phyloP scores from a whole-genome alignment of 2,329 filamentous ascomycete species.

The Byssothecium circinans region DNA sequence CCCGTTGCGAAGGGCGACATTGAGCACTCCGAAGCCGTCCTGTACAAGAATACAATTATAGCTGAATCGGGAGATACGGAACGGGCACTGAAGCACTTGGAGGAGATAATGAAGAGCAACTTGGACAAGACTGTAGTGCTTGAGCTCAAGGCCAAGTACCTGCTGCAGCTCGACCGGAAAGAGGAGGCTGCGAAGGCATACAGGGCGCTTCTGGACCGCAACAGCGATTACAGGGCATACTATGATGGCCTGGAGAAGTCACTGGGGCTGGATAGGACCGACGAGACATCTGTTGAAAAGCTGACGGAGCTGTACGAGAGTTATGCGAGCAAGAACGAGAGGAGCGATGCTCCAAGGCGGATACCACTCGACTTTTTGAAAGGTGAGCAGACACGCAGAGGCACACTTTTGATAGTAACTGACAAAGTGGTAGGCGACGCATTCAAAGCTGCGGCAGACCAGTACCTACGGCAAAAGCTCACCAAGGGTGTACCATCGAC shows the following conservation, averaged over 20 bases:
- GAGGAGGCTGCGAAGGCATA: constrained; percentile 83
- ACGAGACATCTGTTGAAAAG: constrained; percentile 67
- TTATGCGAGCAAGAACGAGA: constrained; percentile 77
- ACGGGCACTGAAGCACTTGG: constrained; percentile 82
- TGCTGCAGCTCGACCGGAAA: constrained; percentile 73
- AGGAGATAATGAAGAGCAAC: constrained; percentile 73
- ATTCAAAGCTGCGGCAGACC: constrained; percentile 75
- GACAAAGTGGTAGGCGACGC: constrained; percentile 62
- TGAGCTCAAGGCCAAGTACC: constrained; percentile 83
- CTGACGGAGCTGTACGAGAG: constrained; percentile 78
- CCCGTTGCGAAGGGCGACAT: constrained; percentile 76
- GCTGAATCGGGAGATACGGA: constrained; percentile 83
- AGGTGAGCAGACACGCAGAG: constrained; percentile 49
- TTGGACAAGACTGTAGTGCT: constrained; percentile 83
- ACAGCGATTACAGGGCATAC: constrained; percentile 83
- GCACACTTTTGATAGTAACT: neutral
- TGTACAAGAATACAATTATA: constrained; percentile 96
- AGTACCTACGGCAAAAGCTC: constrained; percentile 81
- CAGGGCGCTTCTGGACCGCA: constrained; percentile 77
- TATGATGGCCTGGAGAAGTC: constrained; percentile 75
- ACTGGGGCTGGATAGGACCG: constrained; percentile 63
- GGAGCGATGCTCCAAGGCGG: constrained; percentile 81
- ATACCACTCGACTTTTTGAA: constrained; percentile 87
- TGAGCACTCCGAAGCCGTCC: constrained; percentile 88
- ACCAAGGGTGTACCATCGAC: constrained; percentile 92